phyloP scores from a whole-genome alignment of 768 basidiomycete genomes.

The Amanita brunnescens region DNA sequence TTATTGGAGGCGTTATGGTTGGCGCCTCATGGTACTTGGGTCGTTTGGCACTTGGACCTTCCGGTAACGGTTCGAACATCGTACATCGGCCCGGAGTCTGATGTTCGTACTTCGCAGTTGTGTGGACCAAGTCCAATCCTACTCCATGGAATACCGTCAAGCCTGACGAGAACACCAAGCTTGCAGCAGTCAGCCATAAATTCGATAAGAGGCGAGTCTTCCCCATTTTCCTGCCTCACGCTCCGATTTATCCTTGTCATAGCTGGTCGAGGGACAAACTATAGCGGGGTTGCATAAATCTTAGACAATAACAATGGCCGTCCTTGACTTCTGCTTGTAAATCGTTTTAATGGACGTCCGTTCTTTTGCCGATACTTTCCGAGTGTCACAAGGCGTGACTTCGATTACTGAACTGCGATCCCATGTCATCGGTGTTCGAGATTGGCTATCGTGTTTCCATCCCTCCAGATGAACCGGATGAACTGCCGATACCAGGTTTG shows the following conservation, averaged over 20 bases:
- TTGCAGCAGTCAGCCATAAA: slow-evolving; percentile 60
- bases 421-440: slow-evolving; percentile 2
- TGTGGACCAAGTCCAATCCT: slow-evolving; percentile 65
- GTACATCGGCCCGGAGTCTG: neutral
- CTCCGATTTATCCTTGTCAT: slow-evolving; percentile 4
- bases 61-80: slow-evolving; percentile 27
- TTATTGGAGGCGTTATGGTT: slow-evolving; percentile 38
- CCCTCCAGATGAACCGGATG: slow-evolving; percentile 24
- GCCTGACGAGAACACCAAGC: slow-evolving; percentile 65
- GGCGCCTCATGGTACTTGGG: slow-evolving; percentile 64
- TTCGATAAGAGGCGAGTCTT: slow-evolving; percentile 60
- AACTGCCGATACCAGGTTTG: slow-evolving; percentile 28
- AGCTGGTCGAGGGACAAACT: slow-evolving; percentile 77
- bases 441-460: slow-evolving; percentile 3
- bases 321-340: neutral
- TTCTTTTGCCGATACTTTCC: neutral
- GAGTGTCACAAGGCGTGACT: slow-evolving; percentile 2
- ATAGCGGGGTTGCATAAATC: slow-evolving; percentile 23
- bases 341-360: neutral
- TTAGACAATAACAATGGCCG: neutral
- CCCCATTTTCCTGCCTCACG: slow-evolving; percentile 2
- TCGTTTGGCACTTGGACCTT: slow-evolving; percentile 54
- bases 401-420: too few species aligned
- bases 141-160: slow-evolving; percentile 84
- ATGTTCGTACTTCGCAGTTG: slow-evolving; percentile 23